Evolutionary conservation across 371 early-diverging fungal species (phyloP), one percentile per base, ranked within the genome.

Genomic region (Synchytrium microbalum): DNA sequence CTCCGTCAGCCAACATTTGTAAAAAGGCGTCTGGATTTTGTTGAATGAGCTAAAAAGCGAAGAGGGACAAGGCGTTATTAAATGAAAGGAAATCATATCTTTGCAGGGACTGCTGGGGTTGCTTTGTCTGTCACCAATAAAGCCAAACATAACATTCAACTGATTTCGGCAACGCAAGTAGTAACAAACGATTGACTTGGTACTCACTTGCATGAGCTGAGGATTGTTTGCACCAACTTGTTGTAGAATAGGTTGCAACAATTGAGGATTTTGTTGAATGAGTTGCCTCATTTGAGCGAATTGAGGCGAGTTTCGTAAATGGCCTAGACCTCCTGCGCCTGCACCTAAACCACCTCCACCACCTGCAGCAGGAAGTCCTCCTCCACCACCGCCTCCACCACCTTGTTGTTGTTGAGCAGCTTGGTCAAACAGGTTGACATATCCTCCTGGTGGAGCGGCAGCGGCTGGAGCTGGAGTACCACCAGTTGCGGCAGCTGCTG

Each of bases 201-300:
- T 32, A 38, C 46, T 23, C 68, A 85, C 80, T 75, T 89, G 84
- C 54, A 92, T 69, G 62, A 97, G 79, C 62, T 90, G 85, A 24
- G 98, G 98, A 72, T 95, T 91, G 46, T 84, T 73, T 74, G 82
- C 82, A 0, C 87, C 92, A 54, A 96, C 72, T 72, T 92, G 89
- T 66, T 86, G 80, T 65, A 97, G 76, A 46, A 97, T 74, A 51
- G 92, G 92, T 71, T 89, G 88, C 63, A 97, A 79, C 68, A 95
- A 75, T 16, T 84, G 82, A 32, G 98, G 96, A 74, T 96, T 90
- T 30, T 81, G 74, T 65, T 87, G 92, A 23, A 96, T 85, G 63
- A 94, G 73, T 66, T 89, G 86, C 59, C 95, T 86, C 30, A 97
- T 77, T 73, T 93, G 89, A 70, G 91, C 89, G 70, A 96, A 95